phyloP scores from a whole-genome alignment of 345 rosid species.

The Gossypium sturtianum region DNA sequence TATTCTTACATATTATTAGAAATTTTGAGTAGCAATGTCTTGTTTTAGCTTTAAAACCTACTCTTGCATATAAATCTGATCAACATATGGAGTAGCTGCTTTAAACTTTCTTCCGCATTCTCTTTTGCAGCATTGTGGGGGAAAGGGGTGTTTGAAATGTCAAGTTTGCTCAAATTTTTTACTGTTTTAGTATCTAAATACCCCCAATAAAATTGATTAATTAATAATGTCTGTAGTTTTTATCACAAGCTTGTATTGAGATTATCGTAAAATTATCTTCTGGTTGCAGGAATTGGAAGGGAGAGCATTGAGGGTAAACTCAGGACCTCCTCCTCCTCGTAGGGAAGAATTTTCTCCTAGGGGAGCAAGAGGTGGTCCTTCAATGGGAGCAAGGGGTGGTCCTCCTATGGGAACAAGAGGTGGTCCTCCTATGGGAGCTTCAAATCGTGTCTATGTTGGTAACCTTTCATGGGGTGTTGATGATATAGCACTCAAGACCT shows the following conservation, averaged over 20 bases:
- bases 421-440: conserved; percentile 19
- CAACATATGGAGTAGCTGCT: neutral
- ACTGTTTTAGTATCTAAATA: neutral
- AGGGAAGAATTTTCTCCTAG: conserved; percentile 47
- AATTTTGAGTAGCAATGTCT: neutral
- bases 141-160: neutral
- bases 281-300: conserved; percentile 80
- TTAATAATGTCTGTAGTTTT: neutral
- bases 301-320: conserved; percentile 76
- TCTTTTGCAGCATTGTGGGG: neutral
- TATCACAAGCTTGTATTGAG: neutral
- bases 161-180: neutral
- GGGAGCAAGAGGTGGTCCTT: conserved; percentile 8
- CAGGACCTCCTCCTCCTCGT: conserved; percentile 77
- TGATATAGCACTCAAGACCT: conserved; percentile 66
- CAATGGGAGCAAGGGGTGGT: neutral
- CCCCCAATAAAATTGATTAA: neutral
- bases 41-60: neutral
- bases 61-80: neutral
- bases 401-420: neutral
- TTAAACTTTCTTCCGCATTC: neutral
- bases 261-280: neutral
- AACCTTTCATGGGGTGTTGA: conserved; percentile 96
- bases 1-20: neutral
- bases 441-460: conserved; percentile 73